Evolutionary conservation across 805 yeast genomes (phyloP).

Genomic region (Sugiyamaella lignohabitans): DNA sequence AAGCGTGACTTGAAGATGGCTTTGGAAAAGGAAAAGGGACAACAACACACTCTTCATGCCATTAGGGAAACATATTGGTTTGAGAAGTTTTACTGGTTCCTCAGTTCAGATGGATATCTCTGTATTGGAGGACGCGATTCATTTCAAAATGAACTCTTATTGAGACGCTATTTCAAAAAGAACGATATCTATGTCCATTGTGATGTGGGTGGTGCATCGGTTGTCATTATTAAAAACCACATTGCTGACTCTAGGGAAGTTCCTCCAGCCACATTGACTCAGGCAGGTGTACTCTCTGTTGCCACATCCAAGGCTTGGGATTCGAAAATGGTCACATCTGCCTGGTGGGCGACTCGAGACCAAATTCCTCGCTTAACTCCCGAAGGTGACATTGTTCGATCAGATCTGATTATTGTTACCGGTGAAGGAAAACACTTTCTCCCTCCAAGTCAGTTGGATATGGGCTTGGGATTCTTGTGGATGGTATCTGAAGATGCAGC

Average conservation of each 20-base stretch:
- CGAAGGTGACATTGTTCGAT: slow-evolving; percentile 47
- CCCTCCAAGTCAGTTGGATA: slow-evolving; percentile 70
- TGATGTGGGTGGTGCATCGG: slow-evolving; percentile 66
- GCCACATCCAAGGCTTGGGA: slow-evolving; percentile 80
- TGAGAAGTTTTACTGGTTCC: slow-evolving; percentile 91
- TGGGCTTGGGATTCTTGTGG: slow-evolving; percentile 88
- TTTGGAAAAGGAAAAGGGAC: slow-evolving; percentile 50
- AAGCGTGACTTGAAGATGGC: slow-evolving; percentile 58
- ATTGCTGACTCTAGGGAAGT: slow-evolving; percentile 48
- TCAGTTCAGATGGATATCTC: slow-evolving; percentile 82
- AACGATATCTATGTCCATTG: slow-evolving; percentile 69
- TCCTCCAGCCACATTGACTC: slow-evolving; percentile 82
- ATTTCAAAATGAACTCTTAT: slow-evolving; percentile 71
- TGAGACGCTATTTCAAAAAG: slow-evolving; percentile 66
- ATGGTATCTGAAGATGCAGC: slow-evolving; percentile 51
- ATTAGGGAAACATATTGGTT: slow-evolving; percentile 79
- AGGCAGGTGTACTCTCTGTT: slow-evolving; percentile 83
- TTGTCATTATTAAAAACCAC: slow-evolving; percentile 78
- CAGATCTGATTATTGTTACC: slow-evolving; percentile 54
- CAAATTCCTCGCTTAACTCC: slow-evolving; percentile 54
- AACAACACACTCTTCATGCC: slow-evolving; percentile 41
- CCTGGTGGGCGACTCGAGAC: slow-evolving; percentile 75
- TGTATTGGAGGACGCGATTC: slow-evolving; percentile 83
- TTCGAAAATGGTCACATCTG: slow-evolving; percentile 68
- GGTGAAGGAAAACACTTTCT: slow-evolving; percentile 49